Base-by-base conservation (phyloP, 1,284 basidiomycete species). In the Ustilago sp. region DNA sequence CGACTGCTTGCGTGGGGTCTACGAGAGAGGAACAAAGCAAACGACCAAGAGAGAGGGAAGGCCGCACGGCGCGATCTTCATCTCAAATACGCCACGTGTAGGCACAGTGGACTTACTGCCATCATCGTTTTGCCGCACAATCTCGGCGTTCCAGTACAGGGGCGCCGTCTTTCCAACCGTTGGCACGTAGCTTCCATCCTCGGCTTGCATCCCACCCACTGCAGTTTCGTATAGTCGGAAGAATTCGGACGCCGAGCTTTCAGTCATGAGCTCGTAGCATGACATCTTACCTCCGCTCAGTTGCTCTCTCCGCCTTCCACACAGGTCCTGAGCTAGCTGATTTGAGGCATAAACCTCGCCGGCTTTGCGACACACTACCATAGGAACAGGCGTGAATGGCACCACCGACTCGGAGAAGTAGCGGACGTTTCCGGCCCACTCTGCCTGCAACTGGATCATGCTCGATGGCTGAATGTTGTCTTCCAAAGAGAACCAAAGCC, bases 201-300 rank as follows among this genome's bases (percentile, higher is more conserved):
- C 68, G 36, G 68, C 63, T 31, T 64, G 63, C 2, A 17, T 56
- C 2, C 66, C 74, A 34, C 70, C 67, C 4, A 77, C 67, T 13
- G 74, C 74, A 12, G 56, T 51, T 57, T 70, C 74, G 45, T 77
- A 77, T 31, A 77, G 45, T 12, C 70, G 58, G 38, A 77, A 77
- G 57, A 77, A 77, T 6, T 59, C n/a, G n/a, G 74, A 67, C 5
- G 74, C 74, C 35, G 74, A 77, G 17, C 50, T 51, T 45, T 77
- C 74, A n/a, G 74, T 77, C 74, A 77, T 77, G 36, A 77, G 70
- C 63, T 77, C 63, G 55, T 77, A 77, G 52, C 70, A 69, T 34
- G 70, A 67, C 8, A 77, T 38, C 51, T 59, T 64, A 19, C 74
- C 74, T 3, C 65, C 70, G 23, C 61, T 68, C 68, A 77, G 64